Percentiles rank a stretch among this genome's conserved stretches.
Conservation (phyloP, 225 moss, liverwort and hornwort genomes). For the Bryoerythrophyllum caledonicum region DNA sequence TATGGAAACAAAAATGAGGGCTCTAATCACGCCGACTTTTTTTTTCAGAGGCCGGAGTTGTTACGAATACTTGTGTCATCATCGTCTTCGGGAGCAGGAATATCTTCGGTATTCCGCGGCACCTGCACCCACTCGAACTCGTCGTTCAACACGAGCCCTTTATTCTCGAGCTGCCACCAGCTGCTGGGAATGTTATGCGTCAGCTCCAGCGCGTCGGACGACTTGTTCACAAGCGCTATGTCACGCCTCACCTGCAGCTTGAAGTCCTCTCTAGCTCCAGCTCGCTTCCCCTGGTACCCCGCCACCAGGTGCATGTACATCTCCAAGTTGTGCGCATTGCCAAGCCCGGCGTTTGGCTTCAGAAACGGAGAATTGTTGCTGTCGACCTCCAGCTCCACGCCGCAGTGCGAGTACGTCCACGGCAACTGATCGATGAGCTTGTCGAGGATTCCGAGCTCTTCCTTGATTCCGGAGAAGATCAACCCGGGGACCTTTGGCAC, state of each 20-base stretch:
- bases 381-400: slow-evolving; percentile 43
- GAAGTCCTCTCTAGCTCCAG: slow-evolving; percentile 26
- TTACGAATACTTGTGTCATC: too few species aligned
- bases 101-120: slow-evolving; percentile 41
- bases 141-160: slow-evolving; percentile 47
- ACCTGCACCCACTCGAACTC: slow-evolving; percentile 31
- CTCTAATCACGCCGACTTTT: too few species aligned
- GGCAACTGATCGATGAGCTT: slow-evolving; percentile 41
- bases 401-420: slow-evolving; percentile 65
- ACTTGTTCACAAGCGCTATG: slow-evolving; percentile 65
- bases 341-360: slow-evolving; percentile 7
- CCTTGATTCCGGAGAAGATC: slow-evolving; percentile 22
- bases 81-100: slow-evolving; percentile 31
- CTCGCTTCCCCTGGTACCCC: slow-evolving; percentile 33
- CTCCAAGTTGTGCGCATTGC: slow-evolving; percentile 61
- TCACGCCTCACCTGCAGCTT: slow-evolving; percentile 45
- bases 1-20: too few species aligned
- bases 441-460: slow-evolving; percentile 32
- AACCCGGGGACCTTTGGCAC: slow-evolving; percentile 60
- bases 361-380: slow-evolving; percentile 54
- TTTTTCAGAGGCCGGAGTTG: too few species aligned
- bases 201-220: slow-evolving; percentile 42
- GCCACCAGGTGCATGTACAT: slow-evolving; percentile 71
- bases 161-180: slow-evolving; percentile 68
- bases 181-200: slow-evolving; percentile 29